Conservation (phyloP, 73 alveolate species). For the Paramecium tetraurelia region DNA sequence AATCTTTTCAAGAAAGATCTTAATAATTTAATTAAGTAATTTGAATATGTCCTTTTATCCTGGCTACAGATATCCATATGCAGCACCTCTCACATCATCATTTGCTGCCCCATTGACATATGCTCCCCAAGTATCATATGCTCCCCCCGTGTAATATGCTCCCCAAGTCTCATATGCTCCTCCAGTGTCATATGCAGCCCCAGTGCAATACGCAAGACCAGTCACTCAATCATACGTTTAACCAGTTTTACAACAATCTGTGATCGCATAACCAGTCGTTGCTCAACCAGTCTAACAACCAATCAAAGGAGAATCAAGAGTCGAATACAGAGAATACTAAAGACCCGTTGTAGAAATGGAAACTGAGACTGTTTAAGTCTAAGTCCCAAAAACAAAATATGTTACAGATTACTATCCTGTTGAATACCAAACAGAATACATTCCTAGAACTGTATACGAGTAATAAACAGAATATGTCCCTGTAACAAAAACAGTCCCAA, state of each 20-base stretch:
- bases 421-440: slow-evolving; percentile 38
- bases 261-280: background rate
- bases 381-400: slow-evolving; percentile 39
- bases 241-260: background rate
- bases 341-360: slow-evolving; percentile 42
- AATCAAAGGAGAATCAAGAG: slow-evolving; percentile 51
- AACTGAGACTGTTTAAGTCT: slow-evolving; percentile 40
- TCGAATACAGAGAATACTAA: slow-evolving; percentile 25
- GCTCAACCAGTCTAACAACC: background rate
- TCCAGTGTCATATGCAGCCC: background rate
- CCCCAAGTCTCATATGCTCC: background rate
- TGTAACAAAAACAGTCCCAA: slow-evolving; percentile 36
- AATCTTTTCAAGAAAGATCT: background rate
- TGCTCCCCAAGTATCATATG: background rate
- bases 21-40: background rate
- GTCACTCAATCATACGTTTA: background rate
- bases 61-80: background rate
- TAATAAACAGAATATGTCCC: slow-evolving; percentile 40
- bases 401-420: slow-evolving; percentile 45
- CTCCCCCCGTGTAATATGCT: background rate
- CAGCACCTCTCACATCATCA: background rate
- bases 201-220: background rate
- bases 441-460: slow-evolving; percentile 44
- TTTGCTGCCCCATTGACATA: background rate
- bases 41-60: background rate